Evolutionary conservation across 768 basidiomycete genomes (phyloP), one percentile per base, ranked within the genome.

Genomic region (Clavulina sp.): DNA sequence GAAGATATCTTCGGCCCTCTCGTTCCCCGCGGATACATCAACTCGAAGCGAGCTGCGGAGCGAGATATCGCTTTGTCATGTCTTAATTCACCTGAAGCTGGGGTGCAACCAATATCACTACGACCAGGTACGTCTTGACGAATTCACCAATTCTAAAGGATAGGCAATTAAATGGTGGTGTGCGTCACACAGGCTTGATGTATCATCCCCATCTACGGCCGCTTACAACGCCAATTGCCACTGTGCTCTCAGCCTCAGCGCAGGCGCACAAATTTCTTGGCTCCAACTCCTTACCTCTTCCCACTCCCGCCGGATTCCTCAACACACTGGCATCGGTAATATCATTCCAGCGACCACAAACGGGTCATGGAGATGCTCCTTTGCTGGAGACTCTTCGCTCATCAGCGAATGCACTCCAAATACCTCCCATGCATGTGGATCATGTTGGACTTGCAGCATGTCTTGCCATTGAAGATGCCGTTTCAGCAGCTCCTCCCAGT

Each of bases 171-270:
- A 28, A 28, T 48, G 28, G n/a, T 23, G 51, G n/a, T 16, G 18
- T 7, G 50, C 24, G 41, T 47, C 32, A 24, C 50, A 0, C 48
- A 89, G 95, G 92, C 57, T 70, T 99, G 50, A 88, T 99, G 58
- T 97, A 97, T 66, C 93, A 97, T 62, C 84, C 93, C 5, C 89
- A 95, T 65, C 71, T 81, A 57, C 80, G 91, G 40, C 95, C 95
- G n/a, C 60, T 92, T 46, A 82, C 83, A 6, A 82, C 87, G 38
- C 82, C 87, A 48, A 72, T 84, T 49, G 91, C 93, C 1, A 80
- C 81, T 4, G 61, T 89, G 13, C 43, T 51, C 72, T 95, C 38
- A 86, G 89, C 61, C 66, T 92, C 5, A 84, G 89, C 23, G 75
- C 87, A 6, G 70, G 73, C 4, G 51, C 89, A 24, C 86, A 89